Base-by-base conservation (phyloP, 1,139 yeast genomes). In the Yamadazyma dushanensis region DNA sequence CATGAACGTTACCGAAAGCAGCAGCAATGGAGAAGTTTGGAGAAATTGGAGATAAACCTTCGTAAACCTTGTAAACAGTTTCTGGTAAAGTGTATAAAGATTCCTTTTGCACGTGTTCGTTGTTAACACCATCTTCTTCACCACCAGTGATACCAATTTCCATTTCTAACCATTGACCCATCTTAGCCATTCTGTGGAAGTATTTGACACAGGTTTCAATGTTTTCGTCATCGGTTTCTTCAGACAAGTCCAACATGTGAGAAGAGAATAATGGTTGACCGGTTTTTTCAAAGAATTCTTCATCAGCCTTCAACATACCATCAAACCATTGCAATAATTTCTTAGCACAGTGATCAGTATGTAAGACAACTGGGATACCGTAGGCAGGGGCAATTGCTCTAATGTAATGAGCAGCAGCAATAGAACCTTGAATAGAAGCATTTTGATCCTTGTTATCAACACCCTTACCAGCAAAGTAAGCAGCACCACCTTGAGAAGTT, bases 121-220 rank as follows among this genome's bases (percentile, higher is more conserved):
- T 94, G 83, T 92, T 94, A 59, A 94, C 98, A 82, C 99, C 99
- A 65, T 92, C 99, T 76, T 92, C 98, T 77, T 92, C 98, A 83
- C 98, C 98, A 75, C 98, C 97, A 64, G 98, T 94, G 80, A 92
- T 92, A 81, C 98, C 99, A 65, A 92, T 92, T 79, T 92, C 99
- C 98, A 92, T 94, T 80, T 92, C 99, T 66, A 92, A 82, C 92
- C 94, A 92, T 77, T 92, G 97, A 76, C 80, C 77, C 81, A 90
- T 78, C 73, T 87, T 89, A 66, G 95, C 75, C 81, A 88, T 89
- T 73, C 95, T 88, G 67, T 76, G 76, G 74, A 94, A 92, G 81
- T 94, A 94, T 76, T 88, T 84, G 69, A 72, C 95, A 78, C 97
- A 90, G 52, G 87, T 83, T 50, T 80, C 84, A 60, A 94, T 92